Conservation (phyloP, 495 filamentous ascomycete species). For the Penicillium pancosmium region DNA sequence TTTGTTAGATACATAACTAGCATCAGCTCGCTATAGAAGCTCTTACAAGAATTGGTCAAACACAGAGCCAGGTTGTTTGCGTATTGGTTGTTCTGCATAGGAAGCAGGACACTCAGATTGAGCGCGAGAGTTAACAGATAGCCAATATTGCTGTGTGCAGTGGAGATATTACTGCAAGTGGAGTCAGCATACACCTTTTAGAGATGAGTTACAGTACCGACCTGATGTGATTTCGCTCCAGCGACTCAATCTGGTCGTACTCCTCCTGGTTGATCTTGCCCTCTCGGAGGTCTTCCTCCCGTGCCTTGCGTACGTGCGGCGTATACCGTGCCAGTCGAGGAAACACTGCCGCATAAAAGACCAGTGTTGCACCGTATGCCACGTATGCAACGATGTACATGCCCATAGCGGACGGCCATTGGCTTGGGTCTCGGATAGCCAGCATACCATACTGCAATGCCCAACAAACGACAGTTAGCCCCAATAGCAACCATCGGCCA, state of each 20-base stretch:
- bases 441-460: slow-evolving; percentile 51
- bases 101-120: slow-evolving; percentile 50
- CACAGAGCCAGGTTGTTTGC: slow-evolving; percentile 51
- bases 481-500: slow-evolving; percentile 51
- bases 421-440: slow-evolving; percentile 42
- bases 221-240: slow-evolving; percentile 54
- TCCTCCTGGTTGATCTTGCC: slow-evolving; percentile 43
- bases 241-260: slow-evolving; percentile 51
- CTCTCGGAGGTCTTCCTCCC: slow-evolving; percentile 48
- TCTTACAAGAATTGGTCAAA: slow-evolving; percentile 48
- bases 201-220: slow-evolving; percentile 7
- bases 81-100: slow-evolving; percentile 42
- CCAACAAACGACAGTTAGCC: slow-evolving; percentile 51
- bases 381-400: slow-evolving; percentile 53
- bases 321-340: slow-evolving; percentile 50
- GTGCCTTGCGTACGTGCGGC: slow-evolving; percentile 49
- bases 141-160: slow-evolving; percentile 55
- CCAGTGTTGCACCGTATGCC: slow-evolving; percentile 49
- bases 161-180: slow-evolving; percentile 42
- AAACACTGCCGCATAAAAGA: slow-evolving; percentile 54
- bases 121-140: slow-evolving; percentile 48
- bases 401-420: slow-evolving; percentile 53
- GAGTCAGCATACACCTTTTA: no score
- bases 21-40: not conserved
- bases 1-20: not conserved